Evolutionary conservation across 2,329 filamentous ascomycete genomes (phyloP).

Genomic region (Stemphylium beticola): DNA sequence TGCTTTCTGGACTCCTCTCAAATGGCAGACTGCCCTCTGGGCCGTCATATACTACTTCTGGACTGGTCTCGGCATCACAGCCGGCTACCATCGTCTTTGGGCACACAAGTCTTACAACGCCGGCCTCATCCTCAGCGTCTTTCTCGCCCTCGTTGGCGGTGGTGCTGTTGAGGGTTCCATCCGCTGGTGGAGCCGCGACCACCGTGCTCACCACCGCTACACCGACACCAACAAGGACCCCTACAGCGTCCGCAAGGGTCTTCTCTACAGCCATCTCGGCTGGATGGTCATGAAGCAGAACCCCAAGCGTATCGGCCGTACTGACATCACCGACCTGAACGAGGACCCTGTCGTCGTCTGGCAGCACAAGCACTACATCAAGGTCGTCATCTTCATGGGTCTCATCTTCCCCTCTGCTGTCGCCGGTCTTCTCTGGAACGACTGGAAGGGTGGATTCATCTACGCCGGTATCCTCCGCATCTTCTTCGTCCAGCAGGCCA

Average conservation of each 20-base stretch:
- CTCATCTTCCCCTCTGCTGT: slow-evolving; percentile 57
- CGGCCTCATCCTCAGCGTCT: slow-evolving; percentile 53
- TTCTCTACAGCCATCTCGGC: slow-evolving; percentile 58
- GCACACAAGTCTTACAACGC: slow-evolving; percentile 58
- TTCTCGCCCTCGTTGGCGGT: slow-evolving; percentile 56
- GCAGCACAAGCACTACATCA: slow-evolving; percentile 59
- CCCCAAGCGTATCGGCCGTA: slow-evolving; percentile 59
- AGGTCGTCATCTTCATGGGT: slow-evolving; percentile 56
- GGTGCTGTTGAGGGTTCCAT: slow-evolving; percentile 59
- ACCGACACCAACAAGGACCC: slow-evolving; percentile 61
- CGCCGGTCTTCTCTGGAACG: slow-evolving; percentile 57
- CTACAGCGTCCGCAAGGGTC: slow-evolving; percentile 60
- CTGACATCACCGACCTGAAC: slow-evolving; percentile 59
- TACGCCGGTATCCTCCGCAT: slow-evolving; percentile 60
- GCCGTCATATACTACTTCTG: slow-evolving; percentile 83
- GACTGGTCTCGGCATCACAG: slow-evolving; percentile 70
- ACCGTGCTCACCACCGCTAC: slow-evolving; percentile 60
- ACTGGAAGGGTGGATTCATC: slow-evolving; percentile 58
- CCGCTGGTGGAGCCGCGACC: slow-evolving; percentile 58
- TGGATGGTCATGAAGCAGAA: slow-evolving; percentile 64
- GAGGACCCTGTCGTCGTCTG: slow-evolving; percentile 58
- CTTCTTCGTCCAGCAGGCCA: slow-evolving; percentile 61
- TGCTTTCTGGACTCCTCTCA: slow-evolving; percentile 80
- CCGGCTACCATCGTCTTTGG: slow-evolving; percentile 78
- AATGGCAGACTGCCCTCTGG: slow-evolving; percentile 74